Conservation (phyloP, 2,329 filamentous ascomycete species). For the Aureobasidium sp. region DNA sequence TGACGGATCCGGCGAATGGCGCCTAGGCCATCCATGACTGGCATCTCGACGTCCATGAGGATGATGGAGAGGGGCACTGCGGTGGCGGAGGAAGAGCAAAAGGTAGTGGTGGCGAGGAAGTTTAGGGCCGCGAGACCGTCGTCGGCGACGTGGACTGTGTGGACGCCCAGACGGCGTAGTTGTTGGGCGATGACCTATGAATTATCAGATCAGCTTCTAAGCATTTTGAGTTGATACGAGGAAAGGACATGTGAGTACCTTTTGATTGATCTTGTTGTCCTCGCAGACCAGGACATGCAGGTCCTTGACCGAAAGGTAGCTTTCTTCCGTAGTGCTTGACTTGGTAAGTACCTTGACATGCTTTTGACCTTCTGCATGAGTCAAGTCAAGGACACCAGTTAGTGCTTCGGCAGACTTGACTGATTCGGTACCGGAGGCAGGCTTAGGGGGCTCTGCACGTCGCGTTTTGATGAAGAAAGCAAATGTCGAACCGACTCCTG, state of each 20-base stretch:
- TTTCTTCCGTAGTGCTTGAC: background rate
- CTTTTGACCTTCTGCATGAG: background rate
- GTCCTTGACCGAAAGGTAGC: background rate
- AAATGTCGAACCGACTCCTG: conserved; percentile 57
- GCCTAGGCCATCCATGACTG: conserved; percentile 72
- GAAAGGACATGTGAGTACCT: background rate
- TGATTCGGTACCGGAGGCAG: background rate
- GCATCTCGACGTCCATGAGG: conserved; percentile 79
- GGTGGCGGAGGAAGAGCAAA: background rate
- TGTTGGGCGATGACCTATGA: conserved; percentile 33
- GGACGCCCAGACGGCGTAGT: conserved; percentile 29
- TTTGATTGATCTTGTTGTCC: conserved; percentile 38
- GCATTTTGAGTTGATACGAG: background rate
- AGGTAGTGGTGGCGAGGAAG: conserved; percentile 25
- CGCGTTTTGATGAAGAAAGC: conserved; percentile 56
- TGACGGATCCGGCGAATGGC: conserved; percentile 63
- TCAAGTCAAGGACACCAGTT: background rate
- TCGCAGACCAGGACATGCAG: conserved; percentile 21
- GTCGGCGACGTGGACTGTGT: conserved; percentile 31
- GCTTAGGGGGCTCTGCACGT: background rate
- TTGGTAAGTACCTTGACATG: background rate
- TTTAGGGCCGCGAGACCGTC: conserved; percentile 33
- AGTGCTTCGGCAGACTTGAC: background rate
- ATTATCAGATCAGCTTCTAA: conserved; percentile 12
- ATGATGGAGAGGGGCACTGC: conserved; percentile 42